Evolutionary conservation across 768 basidiomycete genomes (phyloP), one percentile per base, ranked within the genome.

Genomic region (Baorangia bicolor): DNA sequence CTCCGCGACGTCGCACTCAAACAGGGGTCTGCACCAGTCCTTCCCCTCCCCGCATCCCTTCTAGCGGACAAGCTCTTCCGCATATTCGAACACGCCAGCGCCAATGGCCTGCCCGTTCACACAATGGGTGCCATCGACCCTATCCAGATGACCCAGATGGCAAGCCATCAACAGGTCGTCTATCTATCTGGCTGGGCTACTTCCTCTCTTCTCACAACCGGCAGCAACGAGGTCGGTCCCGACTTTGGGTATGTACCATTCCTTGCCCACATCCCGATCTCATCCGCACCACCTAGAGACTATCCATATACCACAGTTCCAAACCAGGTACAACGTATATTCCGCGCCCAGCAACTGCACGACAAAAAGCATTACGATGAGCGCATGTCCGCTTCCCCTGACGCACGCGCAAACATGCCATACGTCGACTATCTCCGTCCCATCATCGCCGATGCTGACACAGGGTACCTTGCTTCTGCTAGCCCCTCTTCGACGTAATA

Each of bases 291-390:
- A 10, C 53, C 31, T 56, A 94, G 88, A 34, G 95, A 98, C 72
- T 96, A 97, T 69, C 93, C 94, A 1, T 97, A 97, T 71, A 94
- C 93, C 11, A 96, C 94, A 1, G 93, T 98, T 16, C 94, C 95
- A 23, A 96, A 97, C 68, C 94, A 96, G 69, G 94, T 97, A 0
- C 90, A 96, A 53, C 82, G 92, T 45, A 79, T 97, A 48, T 91
- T 92, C 76, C 90, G 92, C 49, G 91, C 94, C 0, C 95, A 97
- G 70, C 89, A 92, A 64, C 77, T 94, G 52, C 94, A 97, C 67
- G 94, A 97, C 76, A 87, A 85, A 74, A 96, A 95, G 67, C 89
- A 94, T 65, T 94, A 91, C 64, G 92, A 95, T 64, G 92, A 92
- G 63, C 84, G 93, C 31, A 77, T 92, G 73, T 77, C 81, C 16